phyloP scores from a whole-genome alignment of 352 stramenopile species.

The Globisporangium acanthophoron region DNA sequence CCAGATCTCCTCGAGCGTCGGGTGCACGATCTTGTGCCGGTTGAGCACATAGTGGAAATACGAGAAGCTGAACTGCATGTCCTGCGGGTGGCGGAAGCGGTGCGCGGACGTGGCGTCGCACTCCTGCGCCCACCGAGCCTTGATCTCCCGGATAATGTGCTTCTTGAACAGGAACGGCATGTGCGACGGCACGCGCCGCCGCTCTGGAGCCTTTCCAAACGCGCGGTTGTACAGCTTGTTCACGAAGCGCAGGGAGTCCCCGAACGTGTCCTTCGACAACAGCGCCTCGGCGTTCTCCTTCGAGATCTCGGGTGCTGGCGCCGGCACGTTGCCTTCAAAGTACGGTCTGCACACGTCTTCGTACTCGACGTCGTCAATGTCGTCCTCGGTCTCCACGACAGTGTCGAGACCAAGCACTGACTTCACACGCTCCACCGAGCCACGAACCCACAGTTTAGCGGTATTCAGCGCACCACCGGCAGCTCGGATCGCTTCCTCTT shows the following conservation, averaged over 20 bases:
- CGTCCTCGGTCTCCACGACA: constrained; percentile 37
- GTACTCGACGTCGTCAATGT: constrained; percentile 61
- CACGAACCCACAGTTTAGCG: constrained; percentile 7
- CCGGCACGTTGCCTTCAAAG: constrained; percentile 5
- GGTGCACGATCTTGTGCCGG: constrained; percentile 66
- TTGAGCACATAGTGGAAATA: constrained; percentile 95
- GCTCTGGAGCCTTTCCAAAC: constrained; percentile 71
- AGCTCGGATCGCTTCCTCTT: constrained; percentile 19
- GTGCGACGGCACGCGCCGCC: constrained; percentile 89
- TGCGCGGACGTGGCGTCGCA: constrained; percentile 77
- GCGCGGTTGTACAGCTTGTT: constrained; percentile 90
- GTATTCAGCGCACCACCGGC: constrained; percentile 12
- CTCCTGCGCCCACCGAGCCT: constrained; percentile 68
- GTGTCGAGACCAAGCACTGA: constrained; percentile 27
- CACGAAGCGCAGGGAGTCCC: constrained; percentile 88
- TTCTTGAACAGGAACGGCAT: constrained; percentile 94
- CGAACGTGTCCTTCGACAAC: constrained; percentile 88
- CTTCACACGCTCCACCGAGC: constrained; percentile 20
- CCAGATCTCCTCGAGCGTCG: constrained; percentile 81
- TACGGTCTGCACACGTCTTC: constrained; percentile 50
- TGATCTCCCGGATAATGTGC: constrained; percentile 86
- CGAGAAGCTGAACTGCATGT: constrained; percentile 95
- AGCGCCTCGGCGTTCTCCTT: constrained; percentile 42
- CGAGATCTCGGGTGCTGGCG: constrained; percentile 15
- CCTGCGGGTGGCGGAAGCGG: constrained; percentile 87